Evolutionary conservation across 2,329 filamentous ascomycete species (phyloP).

Genomic region (Aureobasidium sp.): DNA sequence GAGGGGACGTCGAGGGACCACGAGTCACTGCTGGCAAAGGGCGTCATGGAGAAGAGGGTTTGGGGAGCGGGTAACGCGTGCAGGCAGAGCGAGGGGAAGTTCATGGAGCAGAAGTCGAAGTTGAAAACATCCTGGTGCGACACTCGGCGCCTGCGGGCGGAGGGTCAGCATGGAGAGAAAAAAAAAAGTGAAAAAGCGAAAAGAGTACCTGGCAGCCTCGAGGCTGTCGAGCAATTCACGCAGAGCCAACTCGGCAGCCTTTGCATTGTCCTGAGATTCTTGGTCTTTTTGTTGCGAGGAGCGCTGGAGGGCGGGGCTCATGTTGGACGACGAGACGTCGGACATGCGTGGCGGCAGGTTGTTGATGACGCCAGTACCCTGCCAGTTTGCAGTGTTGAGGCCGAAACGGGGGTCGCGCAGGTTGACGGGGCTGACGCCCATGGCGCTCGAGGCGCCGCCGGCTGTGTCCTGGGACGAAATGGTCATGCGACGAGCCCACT

Average conservation of each 20-base stretch:
- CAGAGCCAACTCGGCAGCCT: slow-evolving; percentile 76
- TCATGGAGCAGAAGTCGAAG: slow-evolving; percentile 78
- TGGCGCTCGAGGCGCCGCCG: slow-evolving; percentile 11
- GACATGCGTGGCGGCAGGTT: slow-evolving; percentile 46
- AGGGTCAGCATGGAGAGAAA: slow-evolving; percentile 2
- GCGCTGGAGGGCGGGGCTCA: background rate
- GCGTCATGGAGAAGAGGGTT: slow-evolving; percentile 73
- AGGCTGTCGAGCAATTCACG: slow-evolving; percentile 75
- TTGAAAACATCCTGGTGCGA: slow-evolving; percentile 49
- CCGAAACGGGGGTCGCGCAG: slow-evolving; percentile 8
- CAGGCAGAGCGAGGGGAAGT: slow-evolving; percentile 78
- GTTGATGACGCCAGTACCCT: slow-evolving; percentile 66
- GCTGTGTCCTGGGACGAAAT: slow-evolving; percentile 13
- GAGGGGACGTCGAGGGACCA: slow-evolving; percentile 76
- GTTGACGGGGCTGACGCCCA: slow-evolving; percentile 13
- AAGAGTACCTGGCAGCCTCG: slow-evolving; percentile 67
- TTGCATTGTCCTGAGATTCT: slow-evolving; percentile 23
- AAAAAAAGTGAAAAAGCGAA: background rate
- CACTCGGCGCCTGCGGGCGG: slow-evolving; percentile 30
- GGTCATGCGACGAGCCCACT: slow-evolving; percentile 6
- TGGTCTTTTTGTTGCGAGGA: slow-evolving; percentile 10
- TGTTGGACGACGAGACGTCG: background rate
- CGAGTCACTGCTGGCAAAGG: slow-evolving; percentile 68
- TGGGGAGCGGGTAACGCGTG: slow-evolving; percentile 74
- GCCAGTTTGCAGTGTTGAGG: slow-evolving; percentile 14